These are phyloP conservation scores for Lecanicillium sp. DNA, from an alignment of 2,329 filamentous ascomycete species.

Conservation along the genomic window DNA sequence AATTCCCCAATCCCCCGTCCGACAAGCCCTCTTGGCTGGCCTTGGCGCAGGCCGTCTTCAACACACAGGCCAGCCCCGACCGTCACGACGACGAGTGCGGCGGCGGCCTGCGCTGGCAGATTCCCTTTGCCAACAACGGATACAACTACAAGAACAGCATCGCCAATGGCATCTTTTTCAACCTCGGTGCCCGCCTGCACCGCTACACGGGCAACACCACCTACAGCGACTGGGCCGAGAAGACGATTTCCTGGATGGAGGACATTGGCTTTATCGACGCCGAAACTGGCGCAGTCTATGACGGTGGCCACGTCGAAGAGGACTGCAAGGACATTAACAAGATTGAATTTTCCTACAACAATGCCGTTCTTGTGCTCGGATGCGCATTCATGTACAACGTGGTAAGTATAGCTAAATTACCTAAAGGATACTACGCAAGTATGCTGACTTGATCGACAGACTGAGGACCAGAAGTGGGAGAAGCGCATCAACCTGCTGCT, in stretches of 20 bases:
- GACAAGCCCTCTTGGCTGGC: slow-evolving; percentile 45
- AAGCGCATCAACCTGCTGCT: slow-evolving; percentile 33
- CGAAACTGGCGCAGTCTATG: slow-evolving; percentile 49
- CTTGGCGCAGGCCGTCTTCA: slow-evolving; percentile 57
- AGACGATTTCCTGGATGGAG: slow-evolving; percentile 54
- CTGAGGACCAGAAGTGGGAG: slow-evolving; percentile 43
- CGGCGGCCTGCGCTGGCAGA: slow-evolving; percentile 67
- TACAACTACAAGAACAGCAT: slow-evolving; percentile 68
- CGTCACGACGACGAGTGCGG: slow-evolving; percentile 50
- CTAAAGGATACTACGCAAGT: not conserved
- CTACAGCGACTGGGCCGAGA: slow-evolving; percentile 55
- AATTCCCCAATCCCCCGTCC: slow-evolving; percentile 45
- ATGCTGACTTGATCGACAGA: slow-evolving; percentile 11
- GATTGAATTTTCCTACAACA: slow-evolving; percentile 53
- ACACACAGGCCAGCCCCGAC: slow-evolving; percentile 42
- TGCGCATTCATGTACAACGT: slow-evolving; percentile 58
- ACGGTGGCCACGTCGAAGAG: slow-evolving; percentile 42
- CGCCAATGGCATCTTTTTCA: slow-evolving; percentile 56
- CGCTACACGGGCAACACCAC: slow-evolving; percentile 60
- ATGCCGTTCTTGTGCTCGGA: slow-evolving; percentile 49
- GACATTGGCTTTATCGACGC: slow-evolving; percentile 50
- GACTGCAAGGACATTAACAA: slow-evolving; percentile 49
- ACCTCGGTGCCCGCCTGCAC: slow-evolving; percentile 59
- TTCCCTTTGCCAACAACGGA: slow-evolving; percentile 64
- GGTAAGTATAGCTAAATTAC: slow-evolving; percentile 20